Evolutionary conservation across 106 monocot genomes (phyloP).

Genomic region (Dendrobium nobile): DNA sequence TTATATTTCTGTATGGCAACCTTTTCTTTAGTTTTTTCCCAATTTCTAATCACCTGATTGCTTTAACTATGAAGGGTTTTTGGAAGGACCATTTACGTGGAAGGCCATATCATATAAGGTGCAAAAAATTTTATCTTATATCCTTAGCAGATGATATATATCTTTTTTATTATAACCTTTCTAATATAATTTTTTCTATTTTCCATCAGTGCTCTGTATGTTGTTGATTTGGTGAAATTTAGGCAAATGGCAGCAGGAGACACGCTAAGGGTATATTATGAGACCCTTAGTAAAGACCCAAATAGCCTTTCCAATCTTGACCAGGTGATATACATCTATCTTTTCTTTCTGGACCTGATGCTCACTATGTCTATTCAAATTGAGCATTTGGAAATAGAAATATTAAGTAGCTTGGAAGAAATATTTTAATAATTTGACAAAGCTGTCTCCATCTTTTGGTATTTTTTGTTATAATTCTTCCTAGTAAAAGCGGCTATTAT

Average conservation of each 20-base stretch:
- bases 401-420: neutral
- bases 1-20: neutral
- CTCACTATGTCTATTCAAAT: neutral
- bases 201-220: conserved; percentile 82
- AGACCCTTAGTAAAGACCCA: conserved; percentile 96
- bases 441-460: no score
- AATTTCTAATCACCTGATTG: neutral
- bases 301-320: conserved; percentile 99
- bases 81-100: conserved; percentile 98
- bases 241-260: conserved; percentile 97
- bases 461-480: no score
- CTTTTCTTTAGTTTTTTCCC: neutral
- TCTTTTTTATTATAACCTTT: neutral
- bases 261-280: conserved; percentile 76
- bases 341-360: neutral
- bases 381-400: neutral
- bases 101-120: conserved; percentile 96
- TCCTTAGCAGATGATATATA: neutral
- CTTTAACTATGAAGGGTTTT: conserved; percentile 62
- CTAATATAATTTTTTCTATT: neutral
- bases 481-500: no score
- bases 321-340: conserved; percentile 46
- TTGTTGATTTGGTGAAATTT: conserved; percentile 93
- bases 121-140: neutral
- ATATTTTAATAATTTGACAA: no score